Conservation (phyloP, 1,284 basidiomycete species). For the Albatrellus sp. region DNA sequence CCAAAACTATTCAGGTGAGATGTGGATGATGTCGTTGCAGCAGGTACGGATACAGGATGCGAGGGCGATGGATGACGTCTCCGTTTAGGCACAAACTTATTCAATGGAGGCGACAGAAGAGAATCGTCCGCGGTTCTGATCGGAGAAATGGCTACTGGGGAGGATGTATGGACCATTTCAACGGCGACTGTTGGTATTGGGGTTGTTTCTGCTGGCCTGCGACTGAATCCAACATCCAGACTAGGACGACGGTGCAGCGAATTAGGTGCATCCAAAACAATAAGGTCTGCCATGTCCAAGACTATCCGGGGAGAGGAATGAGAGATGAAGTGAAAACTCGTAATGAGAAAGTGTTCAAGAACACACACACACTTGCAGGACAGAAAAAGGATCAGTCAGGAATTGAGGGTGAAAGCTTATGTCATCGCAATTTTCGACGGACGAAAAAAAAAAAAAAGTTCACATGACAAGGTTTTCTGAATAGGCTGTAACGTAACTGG, state of each 20-base stretch:
- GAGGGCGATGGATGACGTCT: conserved; percentile 2
- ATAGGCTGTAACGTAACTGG: no score
- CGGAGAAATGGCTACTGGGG: not conserved
- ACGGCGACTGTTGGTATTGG: conserved; percentile 2
- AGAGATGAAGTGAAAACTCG: no score
- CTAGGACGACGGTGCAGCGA: not conserved
- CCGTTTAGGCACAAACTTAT: conserved; percentile 3
- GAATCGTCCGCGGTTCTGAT: conserved; percentile 9
- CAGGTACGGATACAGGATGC: conserved; percentile 18
- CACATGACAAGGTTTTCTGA: no score
- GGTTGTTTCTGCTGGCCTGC: not conserved
- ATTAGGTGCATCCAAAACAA: conserved; percentile 2
- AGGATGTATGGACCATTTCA: not conserved
- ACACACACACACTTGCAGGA: no score
- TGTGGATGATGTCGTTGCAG: conserved; percentile 10
- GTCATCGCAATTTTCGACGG: no score
- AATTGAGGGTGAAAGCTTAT: no score
- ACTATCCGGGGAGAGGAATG: no score
- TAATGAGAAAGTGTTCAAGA: no score
- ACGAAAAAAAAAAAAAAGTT: no score
- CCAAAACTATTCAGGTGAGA: not conserved
- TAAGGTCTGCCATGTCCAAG: conserved; percentile 3
- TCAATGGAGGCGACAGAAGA: conserved; percentile 7
- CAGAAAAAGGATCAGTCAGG: no score
- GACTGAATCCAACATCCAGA: conserved; percentile 1